These are phyloP conservation scores for Yamadazyma diddensiae DNA, from an alignment of 1,139 yeast species.

Conservation along the genomic window DNA sequence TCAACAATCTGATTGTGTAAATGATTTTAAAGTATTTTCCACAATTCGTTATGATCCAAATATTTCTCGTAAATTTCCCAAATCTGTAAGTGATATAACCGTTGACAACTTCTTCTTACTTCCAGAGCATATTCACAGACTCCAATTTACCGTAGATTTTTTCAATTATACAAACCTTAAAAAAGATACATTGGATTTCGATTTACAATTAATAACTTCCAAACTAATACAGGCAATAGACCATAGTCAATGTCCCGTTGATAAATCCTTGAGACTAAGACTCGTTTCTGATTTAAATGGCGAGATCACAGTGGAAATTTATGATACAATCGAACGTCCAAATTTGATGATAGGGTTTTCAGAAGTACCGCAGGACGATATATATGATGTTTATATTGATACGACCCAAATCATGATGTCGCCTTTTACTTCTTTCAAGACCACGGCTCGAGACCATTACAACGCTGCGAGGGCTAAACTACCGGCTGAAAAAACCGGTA, in stretches of 20 bases:
- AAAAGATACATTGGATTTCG: constrained; percentile 29
- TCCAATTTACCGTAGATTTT: constrained; percentile 51
- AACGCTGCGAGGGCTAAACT: constrained; percentile 55
- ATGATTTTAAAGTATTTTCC: constrained; percentile 54
- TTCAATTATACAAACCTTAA: constrained; percentile 31
- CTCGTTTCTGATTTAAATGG: constrained; percentile 52
- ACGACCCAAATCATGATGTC: constrained; percentile 51
- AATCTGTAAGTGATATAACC: constrained; percentile 23
- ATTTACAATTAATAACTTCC: constrained; percentile 38
- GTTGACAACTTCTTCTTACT: constrained; percentile 54
- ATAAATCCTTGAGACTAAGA: constrained; percentile 56
- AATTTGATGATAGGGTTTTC: constrained; percentile 45
- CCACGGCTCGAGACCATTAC: constrained; percentile 70
- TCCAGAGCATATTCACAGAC: constrained; percentile 60
- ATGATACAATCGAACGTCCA: constrained; percentile 30
- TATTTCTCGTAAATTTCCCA: constrained; percentile 28
- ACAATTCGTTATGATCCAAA: constrained; percentile 74
- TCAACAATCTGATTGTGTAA: constrained; percentile 11
- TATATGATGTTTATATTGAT: constrained; percentile 67
- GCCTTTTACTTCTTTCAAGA: constrained; percentile 85
- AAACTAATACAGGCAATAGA: constrained; percentile 45
- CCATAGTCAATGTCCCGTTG: constrained; percentile 23
- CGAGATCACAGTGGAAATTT: constrained; percentile 48
- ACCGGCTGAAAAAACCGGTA: constrained; percentile 33
- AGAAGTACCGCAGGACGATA: constrained; percentile 9